Conservation (phyloP, 257 asterid genomes). For the Prunella vulgaris region DNA sequence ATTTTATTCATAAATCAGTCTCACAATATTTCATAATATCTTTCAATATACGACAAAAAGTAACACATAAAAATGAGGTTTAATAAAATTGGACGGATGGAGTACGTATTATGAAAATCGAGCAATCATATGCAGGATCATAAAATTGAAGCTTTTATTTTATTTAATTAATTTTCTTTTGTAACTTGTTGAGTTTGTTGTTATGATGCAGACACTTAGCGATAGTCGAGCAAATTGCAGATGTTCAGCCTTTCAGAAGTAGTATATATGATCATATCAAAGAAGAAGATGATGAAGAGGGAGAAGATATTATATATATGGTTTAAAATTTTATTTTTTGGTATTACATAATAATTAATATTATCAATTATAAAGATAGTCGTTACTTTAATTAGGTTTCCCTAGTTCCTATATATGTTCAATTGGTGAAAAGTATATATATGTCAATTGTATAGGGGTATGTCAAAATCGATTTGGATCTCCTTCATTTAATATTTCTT, state of each 20-base stretch:
- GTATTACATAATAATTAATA: slow-evolving; percentile 1
- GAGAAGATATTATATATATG: not conserved
- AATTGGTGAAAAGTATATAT: slow-evolving; percentile 1
- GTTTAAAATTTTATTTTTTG: not conserved
- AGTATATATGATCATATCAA: slow-evolving; percentile 21
- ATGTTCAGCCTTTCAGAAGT: slow-evolving; percentile 46
- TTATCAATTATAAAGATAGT: not conserved
- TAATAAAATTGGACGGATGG: too few species aligned
- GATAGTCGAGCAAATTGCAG: slow-evolving; percentile 60
- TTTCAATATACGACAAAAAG: too few species aligned
- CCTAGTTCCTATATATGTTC: not conserved
- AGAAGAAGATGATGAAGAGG: not conserved
- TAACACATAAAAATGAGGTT: too few species aligned
- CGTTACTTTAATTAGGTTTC: not conserved
- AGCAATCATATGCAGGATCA: not conserved
- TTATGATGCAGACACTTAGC: slow-evolving; percentile 47
- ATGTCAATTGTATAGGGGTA: slow-evolving; percentile 25
- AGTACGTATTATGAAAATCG: not conserved
- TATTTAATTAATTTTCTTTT: not conserved
- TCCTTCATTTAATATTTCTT: too few species aligned
- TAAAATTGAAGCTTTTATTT: not conserved
- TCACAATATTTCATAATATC: too few species aligned
- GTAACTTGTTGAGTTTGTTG: not conserved
- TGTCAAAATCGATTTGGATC: too few species aligned
- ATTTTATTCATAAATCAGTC: too few species aligned